Evolutionary conservation across 306 rosid species (phyloP), one percentile per base, ranked within the genome.

Genomic region (Glycine latifolia): DNA sequence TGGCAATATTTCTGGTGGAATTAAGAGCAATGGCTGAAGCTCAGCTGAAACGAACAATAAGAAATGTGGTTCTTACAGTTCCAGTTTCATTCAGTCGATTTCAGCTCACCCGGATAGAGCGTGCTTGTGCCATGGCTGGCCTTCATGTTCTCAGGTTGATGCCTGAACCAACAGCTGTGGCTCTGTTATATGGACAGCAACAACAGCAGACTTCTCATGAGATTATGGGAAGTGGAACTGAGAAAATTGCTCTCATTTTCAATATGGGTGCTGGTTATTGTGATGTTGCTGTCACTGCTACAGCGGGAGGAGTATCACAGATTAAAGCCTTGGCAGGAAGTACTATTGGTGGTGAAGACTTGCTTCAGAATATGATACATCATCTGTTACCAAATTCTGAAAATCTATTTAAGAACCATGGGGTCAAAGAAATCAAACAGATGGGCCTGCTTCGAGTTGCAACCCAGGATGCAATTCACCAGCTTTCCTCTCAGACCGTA

Each of bases 101-200:
- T 84, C 97, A 93, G 89, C 86, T 91, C 49, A 85, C 92, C 14
- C 94, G 95, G 6, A 81, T 93, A 44, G 93, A 91, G 76, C 86
- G 97, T 44, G 94, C 99, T 77, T 95, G 97, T 80, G 97, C 92
- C 11, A 91, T 91, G 93, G 97, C 97, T 75, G 97, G 99, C 73
- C 92, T 95, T 74, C 94, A 85, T 69, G 87, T 90, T 70, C 91
- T 90, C 52, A 82, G 94, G 56, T 66, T 91, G 76, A 95, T 95
- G 95, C 95, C 95, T 62, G 97, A 95, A 81, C 99, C 97, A 46
- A 95, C 97, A 52, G 99, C 99, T 4, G 90, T 95, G 83, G 99
- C 97, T 13, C 78, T 95, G 88, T 72, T 95, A 55, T 91, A 93
- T 63, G 91, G 91, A 12, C 97, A 90, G 78, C 90, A 88, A 43